Evolutionary conservation across 345 rosid species (phyloP).

Genomic region (Lagerstroemia speciosa): DNA sequence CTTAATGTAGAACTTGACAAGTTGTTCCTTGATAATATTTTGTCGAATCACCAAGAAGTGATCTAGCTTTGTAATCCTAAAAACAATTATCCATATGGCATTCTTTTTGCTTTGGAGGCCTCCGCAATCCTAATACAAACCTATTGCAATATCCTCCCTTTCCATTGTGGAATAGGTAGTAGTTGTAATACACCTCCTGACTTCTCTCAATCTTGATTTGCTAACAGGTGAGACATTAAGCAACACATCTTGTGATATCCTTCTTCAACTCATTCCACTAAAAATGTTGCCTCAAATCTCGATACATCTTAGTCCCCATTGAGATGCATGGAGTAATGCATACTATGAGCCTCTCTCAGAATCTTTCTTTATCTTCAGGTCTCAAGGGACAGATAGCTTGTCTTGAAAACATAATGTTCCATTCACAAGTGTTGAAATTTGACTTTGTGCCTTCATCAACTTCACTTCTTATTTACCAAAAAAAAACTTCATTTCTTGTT

Average conservation of each 20-base stretch:
- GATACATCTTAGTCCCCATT: background rate
- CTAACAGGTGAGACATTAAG: background rate
- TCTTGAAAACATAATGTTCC: background rate
- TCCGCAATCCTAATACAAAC: too few relatives aligned
- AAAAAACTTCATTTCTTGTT: background rate
- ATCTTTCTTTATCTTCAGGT: background rate
- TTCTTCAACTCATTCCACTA: background rate
- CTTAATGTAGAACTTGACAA: too few relatives aligned
- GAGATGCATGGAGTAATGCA: background rate
- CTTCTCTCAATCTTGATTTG: too few relatives aligned
- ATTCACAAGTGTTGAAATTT: background rate
- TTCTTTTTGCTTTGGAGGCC: too few relatives aligned
- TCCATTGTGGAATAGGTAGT: too few relatives aligned
- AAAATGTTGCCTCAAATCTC: background rate
- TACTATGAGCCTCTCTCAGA: background rate
- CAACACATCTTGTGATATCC: background rate
- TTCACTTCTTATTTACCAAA: background rate
- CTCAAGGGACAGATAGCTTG: background rate
- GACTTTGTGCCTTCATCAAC: background rate
- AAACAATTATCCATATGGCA: too few relatives aligned
- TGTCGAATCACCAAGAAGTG: too few relatives aligned
- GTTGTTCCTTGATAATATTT: too few relatives aligned
- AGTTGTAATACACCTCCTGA: too few relatives aligned
- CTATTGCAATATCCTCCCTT: too few relatives aligned
- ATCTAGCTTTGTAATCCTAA: too few relatives aligned